Evolutionary conservation across 2,329 filamentous ascomycete species (phyloP), one percentile per base, ranked within the genome.

Genomic region (Drechslerella stenobrocha): DNA sequence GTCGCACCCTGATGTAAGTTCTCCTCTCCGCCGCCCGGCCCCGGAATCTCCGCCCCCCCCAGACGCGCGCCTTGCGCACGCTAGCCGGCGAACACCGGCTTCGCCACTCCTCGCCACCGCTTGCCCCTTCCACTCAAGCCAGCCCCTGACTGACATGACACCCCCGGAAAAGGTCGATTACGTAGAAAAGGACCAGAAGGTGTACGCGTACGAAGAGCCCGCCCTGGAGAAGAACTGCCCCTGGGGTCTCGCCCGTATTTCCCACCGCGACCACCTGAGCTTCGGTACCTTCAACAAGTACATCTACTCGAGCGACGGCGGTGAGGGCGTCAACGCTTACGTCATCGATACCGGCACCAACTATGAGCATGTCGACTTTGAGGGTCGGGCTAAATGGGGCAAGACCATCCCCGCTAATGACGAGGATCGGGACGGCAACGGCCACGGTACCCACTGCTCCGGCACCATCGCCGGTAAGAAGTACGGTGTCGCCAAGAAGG

Each of bases 401-500:
- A 93, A 95, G 85, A 98, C 93, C 73, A 91, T 98, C 74, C 95
- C 95, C 70, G 73, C 78, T 47, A 86, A 86, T 70, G 91, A 98
- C 76, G 86, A 83, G 51, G 93, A 98, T 76, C 82, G 84, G 73
- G 93, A 98, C 80, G 93, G 93, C 78, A 98, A 98, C 75, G 93
- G 93, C 70, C 93, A 98, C 82, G 93, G 93, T 75, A 98, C 93
- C 75, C 93, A 98, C 83, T 98, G 93, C 86, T 97, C 93, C 71
- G 93, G 93, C 74, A 98, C 95, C 70, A 87, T 98, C 75, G 93
- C 89, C 72, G 93, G 95, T 77, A 95, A 93, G 85, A 96, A 96
- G 82, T 98, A 96, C 77, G 93, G 93, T 84, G 93, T 98, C 71
- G 92, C 93, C 77, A 98, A 98, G 87, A 96, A 97, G 85, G 93